These are phyloP conservation scores for Mycosarcoma maydis DNA, from an alignment of 1,284 basidiomycete genomes.

Conservation along the genomic window DNA sequence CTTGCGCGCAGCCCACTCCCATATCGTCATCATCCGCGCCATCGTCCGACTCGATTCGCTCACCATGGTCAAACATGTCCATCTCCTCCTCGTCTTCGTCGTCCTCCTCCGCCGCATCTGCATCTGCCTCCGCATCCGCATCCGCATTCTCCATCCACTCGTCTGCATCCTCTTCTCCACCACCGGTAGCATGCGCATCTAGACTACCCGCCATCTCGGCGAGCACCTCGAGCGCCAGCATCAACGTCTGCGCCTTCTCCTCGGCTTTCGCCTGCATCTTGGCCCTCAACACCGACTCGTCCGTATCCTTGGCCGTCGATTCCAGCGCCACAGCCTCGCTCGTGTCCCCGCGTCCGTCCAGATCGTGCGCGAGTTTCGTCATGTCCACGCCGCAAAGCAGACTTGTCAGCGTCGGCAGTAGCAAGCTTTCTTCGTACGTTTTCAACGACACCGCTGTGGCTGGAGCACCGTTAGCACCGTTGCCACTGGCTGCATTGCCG, in stretches of 20 bases:
- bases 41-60: conserved; percentile 2
- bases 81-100: conserved; percentile 20
- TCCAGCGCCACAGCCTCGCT: conserved; percentile 15
- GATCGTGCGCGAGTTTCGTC: conserved; percentile 31
- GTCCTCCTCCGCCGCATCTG: no score
- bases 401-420: conserved; percentile 28
- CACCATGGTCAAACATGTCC: conserved; percentile 18
- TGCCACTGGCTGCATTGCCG: no score
- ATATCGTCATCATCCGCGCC: conserved; percentile 22
- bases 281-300: conserved; percentile 21
- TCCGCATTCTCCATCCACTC: conserved; percentile 39
- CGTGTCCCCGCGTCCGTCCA: conserved; percentile 28
- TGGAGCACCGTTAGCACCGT: not conserved
- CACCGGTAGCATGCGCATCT: conserved; percentile 11
- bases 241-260: conserved; percentile 49
- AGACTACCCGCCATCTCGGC: conserved; percentile 53
- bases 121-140: no score
- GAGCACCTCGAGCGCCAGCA: conserved; percentile 58
- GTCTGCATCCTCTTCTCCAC: conserved; percentile 15
- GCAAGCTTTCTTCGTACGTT: conserved; percentile 25
- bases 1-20: conserved; percentile 7
- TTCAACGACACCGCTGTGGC: conserved; percentile 4
- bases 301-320: conserved; percentile 4
- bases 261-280: conserved; percentile 45
- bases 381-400: conserved; percentile 28